A percentile compares a stretch with the other conserved stretches of the same genome.
Evolutionary conservation across 345 rosid genomes (phyloP).

Genomic region (Durio zibethinus): DNA sequence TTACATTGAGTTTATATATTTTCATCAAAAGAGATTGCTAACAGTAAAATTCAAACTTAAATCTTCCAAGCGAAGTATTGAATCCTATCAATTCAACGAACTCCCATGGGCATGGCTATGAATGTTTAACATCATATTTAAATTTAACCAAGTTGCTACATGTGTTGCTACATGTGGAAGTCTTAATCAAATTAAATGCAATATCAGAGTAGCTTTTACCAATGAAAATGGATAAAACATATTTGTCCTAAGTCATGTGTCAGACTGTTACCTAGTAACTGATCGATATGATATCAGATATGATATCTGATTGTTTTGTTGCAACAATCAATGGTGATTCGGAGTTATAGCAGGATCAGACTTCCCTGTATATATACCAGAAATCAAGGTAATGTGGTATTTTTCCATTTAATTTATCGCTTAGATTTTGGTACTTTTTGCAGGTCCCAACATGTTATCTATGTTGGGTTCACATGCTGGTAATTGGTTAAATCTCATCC

Average conservation of each 20-base stretch:
- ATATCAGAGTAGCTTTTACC: neutral
- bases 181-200: neutral
- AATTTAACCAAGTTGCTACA: neutral
- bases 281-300: neutral
- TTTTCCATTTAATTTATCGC: too few relatives aligned
- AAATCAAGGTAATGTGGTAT: neutral
- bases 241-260: neutral
- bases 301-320: neutral
- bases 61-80: too few relatives aligned
- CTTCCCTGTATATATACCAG: neutral
- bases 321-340: neutral
- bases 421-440: neutral
- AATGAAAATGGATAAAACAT: neutral
- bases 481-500: neutral
- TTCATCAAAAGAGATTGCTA: too few relatives aligned
- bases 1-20: too few relatives aligned
- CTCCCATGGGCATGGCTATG: too few relatives aligned
- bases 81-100: too few relatives aligned
- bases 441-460: neutral
- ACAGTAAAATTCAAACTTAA: too few relatives aligned
- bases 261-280: neutral
- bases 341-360: neutral
- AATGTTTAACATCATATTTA: neutral
- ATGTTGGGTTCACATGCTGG: constrained; percentile 3
- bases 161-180: neutral